Percentiles rank a stretch among this genome's conserved stretches.
Conservation (phyloP, 2,329 filamentous ascomycete genomes). For the Aureobasidium subglaciale region DNA sequence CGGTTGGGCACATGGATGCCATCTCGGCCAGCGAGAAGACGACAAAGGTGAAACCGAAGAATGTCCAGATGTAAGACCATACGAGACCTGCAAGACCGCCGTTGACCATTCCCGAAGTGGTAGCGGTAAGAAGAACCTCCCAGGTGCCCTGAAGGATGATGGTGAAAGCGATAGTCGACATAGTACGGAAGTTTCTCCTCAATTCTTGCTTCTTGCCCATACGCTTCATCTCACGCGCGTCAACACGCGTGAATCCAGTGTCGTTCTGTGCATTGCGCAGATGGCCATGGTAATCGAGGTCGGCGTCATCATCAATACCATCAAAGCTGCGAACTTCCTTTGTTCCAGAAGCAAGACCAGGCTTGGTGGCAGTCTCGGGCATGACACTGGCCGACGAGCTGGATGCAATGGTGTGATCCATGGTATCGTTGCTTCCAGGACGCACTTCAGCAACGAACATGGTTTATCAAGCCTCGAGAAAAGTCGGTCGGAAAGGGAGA, state of each 20-base stretch:
- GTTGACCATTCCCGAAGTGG: conserved; percentile 18
- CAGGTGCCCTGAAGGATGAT: conserved; percentile 15
- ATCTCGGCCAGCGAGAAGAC: conserved; percentile 30
- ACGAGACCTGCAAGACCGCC: conserved; percentile 30
- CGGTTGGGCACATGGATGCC: conserved; percentile 26
- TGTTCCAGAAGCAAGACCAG: neutral
- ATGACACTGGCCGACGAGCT: conserved; percentile 4
- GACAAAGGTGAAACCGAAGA: conserved; percentile 20
- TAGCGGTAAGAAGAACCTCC: conserved; percentile 14
- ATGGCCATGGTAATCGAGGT: conserved; percentile 14
- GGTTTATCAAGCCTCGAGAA: neutral
- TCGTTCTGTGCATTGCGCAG: conserved; percentile 7
- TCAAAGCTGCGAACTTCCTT: conserved; percentile 10
- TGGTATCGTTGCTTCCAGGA: conserved; percentile 5
- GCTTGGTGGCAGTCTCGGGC: neutral
- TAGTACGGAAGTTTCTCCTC: conserved; percentile 22
- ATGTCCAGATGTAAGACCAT: conserved; percentile 25
- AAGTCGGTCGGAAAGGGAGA: neutral
- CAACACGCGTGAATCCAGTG: conserved; percentile 9
- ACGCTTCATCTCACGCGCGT: conserved; percentile 36
- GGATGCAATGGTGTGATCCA: conserved; percentile 8
- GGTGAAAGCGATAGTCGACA: conserved; percentile 15
- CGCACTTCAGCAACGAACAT: neutral
- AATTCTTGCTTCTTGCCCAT: conserved; percentile 44
- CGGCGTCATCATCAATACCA: conserved; percentile 5